Base-by-base conservation (phyloP, 2,329 filamentous ascomycete genomes). In the Penicillium sp. region DNA sequence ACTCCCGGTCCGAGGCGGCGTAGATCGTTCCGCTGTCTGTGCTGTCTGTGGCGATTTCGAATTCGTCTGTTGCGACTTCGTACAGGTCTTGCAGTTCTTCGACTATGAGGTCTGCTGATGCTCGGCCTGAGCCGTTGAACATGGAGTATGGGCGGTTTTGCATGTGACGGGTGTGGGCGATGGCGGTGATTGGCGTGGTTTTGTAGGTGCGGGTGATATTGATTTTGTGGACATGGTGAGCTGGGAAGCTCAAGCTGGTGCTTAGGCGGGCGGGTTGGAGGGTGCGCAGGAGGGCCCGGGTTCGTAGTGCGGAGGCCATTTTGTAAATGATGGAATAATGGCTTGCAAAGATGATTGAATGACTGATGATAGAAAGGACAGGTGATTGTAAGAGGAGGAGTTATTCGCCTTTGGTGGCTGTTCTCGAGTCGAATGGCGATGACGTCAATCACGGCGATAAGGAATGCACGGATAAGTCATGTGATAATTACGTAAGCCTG, bases 21-120 rank as follows among this genome's bases (percentile, higher is more conserved):
- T 75, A 76, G 44, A 73, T 69, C 2, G 72, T 71, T 1, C 67
- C 60, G 24, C 61, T 62, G 32, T 73, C 67, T 1, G 73, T 75
- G 50, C 71, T 73, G 44, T 76, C 73, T 0, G 67, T 67, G 3
- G 73, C 73, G 50, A 76, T 75, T 60, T 76, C 73, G 46, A 75
- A 73, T 56, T 76, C 73, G 53, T 76, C 73, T 48, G 68, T 67
- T 3, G 73, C 71, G 0, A 68, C 68, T 45, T 71, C 68, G 51
- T 62, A 69, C 51, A 69, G 55, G 39, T 69, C 67, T 52, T 69
- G 64, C 2, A 69, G 24, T 46, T 69, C 67, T 23, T 68, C 66
- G 38, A 69, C 63, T 11, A 69, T 55, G 4, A 60, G 46, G 42
- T 69, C 67, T 0, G 59, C 58, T 41, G 64, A 58, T 8, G 52